Base-by-base conservation (phyloP, 495 filamentous ascomycete genomes). In the Penicillium argentinense region DNA sequence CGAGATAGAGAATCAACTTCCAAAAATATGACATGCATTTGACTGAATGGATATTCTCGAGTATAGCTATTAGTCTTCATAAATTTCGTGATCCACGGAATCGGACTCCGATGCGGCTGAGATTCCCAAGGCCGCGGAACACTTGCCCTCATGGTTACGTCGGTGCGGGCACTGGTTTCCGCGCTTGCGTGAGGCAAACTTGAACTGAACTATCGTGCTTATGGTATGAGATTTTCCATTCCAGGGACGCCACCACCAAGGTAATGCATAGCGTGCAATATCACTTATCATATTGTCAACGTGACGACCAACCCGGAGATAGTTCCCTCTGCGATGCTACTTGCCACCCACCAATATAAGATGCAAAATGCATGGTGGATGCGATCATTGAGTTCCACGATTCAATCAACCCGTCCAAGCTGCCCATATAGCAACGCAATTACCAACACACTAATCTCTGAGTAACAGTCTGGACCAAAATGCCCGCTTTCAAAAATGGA, bases 401-500 rank as follows among this genome's bases (percentile, higher is more conserved):
- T n/a, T n/a, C n/a, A n/a, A n/a, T n/a, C n/a, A n/a, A n/a, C n/a
- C n/a, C n/a, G n/a, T n/a, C n/a, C n/a, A n/a, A n/a, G n/a, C n/a
- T n/a, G n/a, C n/a, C n/a, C n/a, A n/a, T n/a, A n/a, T n/a, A n/a
- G n/a, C n/a, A n/a, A n/a, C n/a, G n/a, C n/a, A 41, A 41, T 18
- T 2, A 14, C 39, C 24, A 28, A 43, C 29, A 43, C 40, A 25
- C 17, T 28, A n/a, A n/a, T n/a, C n/a, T n/a, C n/a, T n/a, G n/a
- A n/a, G n/a, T n/a, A n/a, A n/a, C n/a, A n/a, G n/a, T n/a, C n/a
- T n/a, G n/a, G 5, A 27, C 11, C 5, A 47, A 23, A 22, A 68
- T 69, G 66, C 59, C 62, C 30, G 40, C 24, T 12, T 67, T 47
- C 45, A 39, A 39, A 4, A 28, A 60, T 39, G 64, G 64, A 43